Percentiles rank a stretch among this genome's conserved stretches.
phyloP scores from a whole-genome alignment of 2,329 filamentous ascomycete genomes.

The Phaeosphaeria sp. region DNA sequence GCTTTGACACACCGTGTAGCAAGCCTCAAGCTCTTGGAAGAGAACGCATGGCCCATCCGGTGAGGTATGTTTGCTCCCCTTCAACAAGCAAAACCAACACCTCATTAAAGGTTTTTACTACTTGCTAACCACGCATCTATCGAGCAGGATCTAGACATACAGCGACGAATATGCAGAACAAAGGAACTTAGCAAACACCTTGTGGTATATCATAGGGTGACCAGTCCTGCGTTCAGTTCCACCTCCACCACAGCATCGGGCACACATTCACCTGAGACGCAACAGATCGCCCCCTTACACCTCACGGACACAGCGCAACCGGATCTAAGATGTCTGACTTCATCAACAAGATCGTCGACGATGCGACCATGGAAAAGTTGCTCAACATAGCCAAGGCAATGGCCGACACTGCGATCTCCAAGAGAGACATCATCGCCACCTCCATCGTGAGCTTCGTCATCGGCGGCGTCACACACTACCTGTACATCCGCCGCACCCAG shows the following conservation, averaged over 20 bases:
- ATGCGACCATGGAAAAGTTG: neutral
- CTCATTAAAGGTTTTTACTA: neutral
- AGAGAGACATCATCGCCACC: neutral
- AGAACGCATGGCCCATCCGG: neutral
- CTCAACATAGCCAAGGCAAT: neutral
- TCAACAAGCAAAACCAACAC: neutral
- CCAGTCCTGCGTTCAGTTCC: neutral
- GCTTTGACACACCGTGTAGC: neutral
- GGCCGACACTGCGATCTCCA: neutral
- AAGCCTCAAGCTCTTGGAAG: neutral
- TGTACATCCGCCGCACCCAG: neutral
- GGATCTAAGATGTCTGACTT: neutral
- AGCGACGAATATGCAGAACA: neutral
- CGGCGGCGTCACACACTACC: neutral
- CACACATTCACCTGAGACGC: neutral
- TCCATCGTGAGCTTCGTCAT: neutral
- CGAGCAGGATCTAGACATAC: neutral
- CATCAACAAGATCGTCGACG: neutral
- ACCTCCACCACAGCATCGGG: neutral
- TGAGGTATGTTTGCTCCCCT: neutral
- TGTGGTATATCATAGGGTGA: neutral
- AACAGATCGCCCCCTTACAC: neutral
- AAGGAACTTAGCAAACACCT: neutral
- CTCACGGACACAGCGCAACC: neutral
- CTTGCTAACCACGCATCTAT: neutral